A percentile compares a stretch with the other conserved stretches of the same genome.
Evolutionary conservation across 176 grass and related monocot genomes (phyloP).

Genomic region (Ananas comosus): DNA sequence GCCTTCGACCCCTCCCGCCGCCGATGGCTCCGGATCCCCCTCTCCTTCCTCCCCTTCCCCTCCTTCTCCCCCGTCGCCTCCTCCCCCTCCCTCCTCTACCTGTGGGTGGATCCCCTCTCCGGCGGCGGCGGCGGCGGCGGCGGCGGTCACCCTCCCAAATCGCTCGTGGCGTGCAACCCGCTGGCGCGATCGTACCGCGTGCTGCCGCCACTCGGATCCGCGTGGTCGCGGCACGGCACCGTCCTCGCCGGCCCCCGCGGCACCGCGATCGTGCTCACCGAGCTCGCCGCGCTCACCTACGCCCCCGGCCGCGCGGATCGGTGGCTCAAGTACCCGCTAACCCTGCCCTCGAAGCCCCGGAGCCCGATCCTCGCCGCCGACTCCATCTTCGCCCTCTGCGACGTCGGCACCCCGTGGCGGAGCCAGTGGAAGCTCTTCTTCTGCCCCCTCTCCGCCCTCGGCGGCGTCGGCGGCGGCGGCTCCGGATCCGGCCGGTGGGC

Average conservation of each 20-base stretch:
- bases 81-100: constrained; percentile 82
- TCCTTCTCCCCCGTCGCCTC: constrained; percentile 83
- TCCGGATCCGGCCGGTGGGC: constrained; percentile 52
- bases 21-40: constrained; percentile 74
- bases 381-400: constrained; percentile 74
- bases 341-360: constrained; percentile 83
- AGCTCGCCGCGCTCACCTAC: constrained; percentile 82
- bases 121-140: neutral
- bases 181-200: constrained; percentile 59
- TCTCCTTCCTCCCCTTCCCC: constrained; percentile 74
- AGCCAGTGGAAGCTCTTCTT: constrained; percentile 99
- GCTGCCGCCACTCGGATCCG: constrained; percentile 82
- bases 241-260: constrained; percentile 74
- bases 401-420: constrained; percentile 87
- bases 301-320: constrained; percentile 39
- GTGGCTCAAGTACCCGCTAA: constrained; percentile 90
- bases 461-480: constrained; percentile 28
- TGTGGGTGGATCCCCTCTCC: constrained; percentile 56
- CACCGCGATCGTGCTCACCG: constrained; percentile 63
- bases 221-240: constrained; percentile 96
- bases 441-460: constrained; percentile 48
- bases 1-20: constrained; percentile 69
- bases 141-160: constrained; percentile 43
- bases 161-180: constrained; percentile 89
- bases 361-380: constrained; percentile 73